phyloP scores from a whole-genome alignment of 2,329 filamentous ascomycete genomes.

The Botrytis medusae region DNA sequence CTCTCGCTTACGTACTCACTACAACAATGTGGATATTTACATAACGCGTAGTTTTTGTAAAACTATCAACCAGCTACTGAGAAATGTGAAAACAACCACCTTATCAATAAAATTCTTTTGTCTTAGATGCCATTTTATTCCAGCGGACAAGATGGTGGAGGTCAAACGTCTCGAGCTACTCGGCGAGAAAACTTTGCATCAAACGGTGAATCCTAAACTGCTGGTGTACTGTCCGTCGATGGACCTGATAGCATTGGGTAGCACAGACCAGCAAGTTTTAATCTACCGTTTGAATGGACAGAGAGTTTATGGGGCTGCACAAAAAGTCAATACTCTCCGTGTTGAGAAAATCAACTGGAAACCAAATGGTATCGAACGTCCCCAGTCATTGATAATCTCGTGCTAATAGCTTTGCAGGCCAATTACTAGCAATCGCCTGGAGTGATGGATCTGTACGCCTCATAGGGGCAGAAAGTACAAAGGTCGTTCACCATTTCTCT shows the following conservation, averaged over 20 bases:
- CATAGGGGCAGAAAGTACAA: slow-evolving; percentile 77
- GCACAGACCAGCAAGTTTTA: slow-evolving; percentile 65
- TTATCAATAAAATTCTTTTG: background rate
- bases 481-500: slow-evolving; percentile 70
- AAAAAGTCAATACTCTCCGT: slow-evolving; percentile 39
- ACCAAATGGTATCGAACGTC: slow-evolving; percentile 37
- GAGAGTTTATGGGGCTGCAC: slow-evolving; percentile 54
- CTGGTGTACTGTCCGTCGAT: slow-evolving; percentile 80
- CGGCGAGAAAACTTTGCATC: slow-evolving; percentile 58
- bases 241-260: slow-evolving; percentile 76
- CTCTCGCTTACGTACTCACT: slow-evolving; percentile 16
- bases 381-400: background rate
- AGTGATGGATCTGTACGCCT: slow-evolving; percentile 76
- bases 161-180: slow-evolving; percentile 42
- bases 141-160: slow-evolving; percentile 27
- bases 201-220: slow-evolving; percentile 55
- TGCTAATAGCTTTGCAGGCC: slow-evolving; percentile 45
- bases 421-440: slow-evolving; percentile 80
- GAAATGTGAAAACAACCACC: slow-evolving; percentile 10
- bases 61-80: slow-evolving; percentile 1
- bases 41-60: background rate
- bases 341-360: slow-evolving; percentile 44
- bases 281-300: slow-evolving; percentile 81
- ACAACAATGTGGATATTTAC: slow-evolving; percentile 15
- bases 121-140: background rate